These are phyloP conservation scores for Barbarea vulgaris DNA, from an alignment of 345 rosid species.

Conservation along the genomic window DNA sequence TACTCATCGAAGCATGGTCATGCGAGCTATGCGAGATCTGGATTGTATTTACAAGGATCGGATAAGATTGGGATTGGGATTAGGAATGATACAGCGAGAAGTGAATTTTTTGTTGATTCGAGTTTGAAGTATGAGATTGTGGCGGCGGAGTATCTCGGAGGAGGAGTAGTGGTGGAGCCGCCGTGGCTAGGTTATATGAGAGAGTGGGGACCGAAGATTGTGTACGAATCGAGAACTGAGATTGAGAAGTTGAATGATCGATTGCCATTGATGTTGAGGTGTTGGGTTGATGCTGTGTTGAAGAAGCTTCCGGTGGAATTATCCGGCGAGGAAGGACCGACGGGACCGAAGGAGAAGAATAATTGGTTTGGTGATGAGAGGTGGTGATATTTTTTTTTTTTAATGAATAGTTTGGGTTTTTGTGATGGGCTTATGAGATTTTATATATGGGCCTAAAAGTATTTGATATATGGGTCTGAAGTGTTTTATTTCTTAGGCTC, in stretches of 20 bases:
- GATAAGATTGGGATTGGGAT: conserved; percentile 65
- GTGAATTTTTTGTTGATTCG: conserved; percentile 60
- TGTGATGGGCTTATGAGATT: neutral
- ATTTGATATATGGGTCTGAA: neutral
- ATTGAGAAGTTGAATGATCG: conserved; percentile 53
- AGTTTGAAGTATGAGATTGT: conserved; percentile 62
- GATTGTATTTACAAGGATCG: conserved; percentile 72
- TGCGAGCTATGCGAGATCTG: conserved; percentile 71
- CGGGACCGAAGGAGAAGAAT: conserved; percentile 94
- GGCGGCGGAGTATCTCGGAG: conserved; percentile 79
- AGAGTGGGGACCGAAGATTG: conserved; percentile 79
- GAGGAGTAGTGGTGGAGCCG: conserved; percentile 62
- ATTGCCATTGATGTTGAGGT: conserved; percentile 51
- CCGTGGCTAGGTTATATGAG: conserved; percentile 86
- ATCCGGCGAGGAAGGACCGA: conserved; percentile 86
- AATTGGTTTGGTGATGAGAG: conserved; percentile 91
- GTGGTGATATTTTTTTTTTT: conserved; percentile 40
- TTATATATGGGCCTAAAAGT: neutral
- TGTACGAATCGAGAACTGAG: conserved; percentile 60
- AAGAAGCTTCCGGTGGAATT: conserved; percentile 66
- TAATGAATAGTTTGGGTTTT: neutral
- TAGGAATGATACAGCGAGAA: conserved; percentile 65
- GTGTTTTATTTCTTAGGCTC: too few species aligned
- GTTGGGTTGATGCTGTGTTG: conserved; percentile 46
- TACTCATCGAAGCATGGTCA: conserved; percentile 80